phyloP scores from a whole-genome alignment of 2,329 filamentous ascomycete species.

The Fusarium gaditjirri region DNA sequence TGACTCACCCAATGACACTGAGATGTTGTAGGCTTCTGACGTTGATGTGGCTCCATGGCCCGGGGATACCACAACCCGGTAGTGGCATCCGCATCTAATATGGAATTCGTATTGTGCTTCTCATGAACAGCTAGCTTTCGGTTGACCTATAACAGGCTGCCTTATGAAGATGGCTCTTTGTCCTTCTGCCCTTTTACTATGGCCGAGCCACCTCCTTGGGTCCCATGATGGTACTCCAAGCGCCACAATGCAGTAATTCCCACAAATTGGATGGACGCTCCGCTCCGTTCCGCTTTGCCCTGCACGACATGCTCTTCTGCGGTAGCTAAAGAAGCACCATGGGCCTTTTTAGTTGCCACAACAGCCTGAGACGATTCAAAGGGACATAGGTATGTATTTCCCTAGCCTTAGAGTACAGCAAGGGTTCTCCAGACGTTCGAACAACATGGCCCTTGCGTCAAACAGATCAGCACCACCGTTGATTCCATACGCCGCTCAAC shows the following conservation, averaged over 20 bases:
- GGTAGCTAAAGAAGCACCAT: neutral
- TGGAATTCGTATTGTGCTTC: neutral
- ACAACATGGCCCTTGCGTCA: neutral
- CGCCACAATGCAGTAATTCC: slow-evolving; percentile 4
- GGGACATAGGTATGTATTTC: neutral
- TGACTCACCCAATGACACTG: neutral
- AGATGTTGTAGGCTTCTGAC: slow-evolving; percentile 19
- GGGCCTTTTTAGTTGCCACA: neutral
- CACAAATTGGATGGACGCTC: neutral
- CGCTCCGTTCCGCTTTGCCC: slow-evolving; percentile 4
- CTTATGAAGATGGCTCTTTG: slow-evolving; percentile 1
- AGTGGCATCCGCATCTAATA: slow-evolving; percentile 1
- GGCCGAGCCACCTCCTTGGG: neutral
- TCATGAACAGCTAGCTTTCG: neutral
- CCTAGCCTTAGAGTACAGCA: neutral
- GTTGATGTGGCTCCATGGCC: slow-evolving; percentile 8
- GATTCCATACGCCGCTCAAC: neutral
- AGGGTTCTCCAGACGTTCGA: neutral
- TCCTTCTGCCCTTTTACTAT: neutral
- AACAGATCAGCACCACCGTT: neutral
- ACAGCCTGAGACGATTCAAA: neutral
- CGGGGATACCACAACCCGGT: slow-evolving; percentile 1
- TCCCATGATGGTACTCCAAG: neutral
- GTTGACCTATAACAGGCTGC: slow-evolving; percentile 9
- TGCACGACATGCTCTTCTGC: neutral